phyloP scores from a whole-genome alignment of 2,329 filamentous ascomycete species.

The Penicillium vulpinum region DNA sequence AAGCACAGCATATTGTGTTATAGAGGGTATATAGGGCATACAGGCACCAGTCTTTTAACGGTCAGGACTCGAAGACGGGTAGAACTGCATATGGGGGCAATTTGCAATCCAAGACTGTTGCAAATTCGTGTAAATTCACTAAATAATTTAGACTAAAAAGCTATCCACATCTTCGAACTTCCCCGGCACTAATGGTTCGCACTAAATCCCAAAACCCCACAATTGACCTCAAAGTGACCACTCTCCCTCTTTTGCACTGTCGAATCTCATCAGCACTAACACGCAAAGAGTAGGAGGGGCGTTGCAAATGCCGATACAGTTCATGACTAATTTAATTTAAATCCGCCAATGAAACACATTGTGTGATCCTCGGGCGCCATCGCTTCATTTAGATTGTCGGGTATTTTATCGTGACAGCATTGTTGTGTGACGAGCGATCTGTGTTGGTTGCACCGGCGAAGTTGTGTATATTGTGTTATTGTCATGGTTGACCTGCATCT shows the following conservation, averaged over 20 bases:
- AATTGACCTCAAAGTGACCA: not conserved
- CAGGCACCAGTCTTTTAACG: no score
- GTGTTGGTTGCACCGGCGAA: not conserved
- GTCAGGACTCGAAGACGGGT: no score
- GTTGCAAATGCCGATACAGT: not conserved
- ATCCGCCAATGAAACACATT: not conserved
- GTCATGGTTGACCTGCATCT: not conserved
- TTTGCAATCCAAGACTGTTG: no score
- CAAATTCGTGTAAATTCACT: no score
- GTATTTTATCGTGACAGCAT: not conserved
- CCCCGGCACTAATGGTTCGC: conserved; percentile 1
- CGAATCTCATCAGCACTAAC: conserved; percentile 4
- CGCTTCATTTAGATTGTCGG: not conserved
- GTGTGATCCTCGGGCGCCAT: not conserved
- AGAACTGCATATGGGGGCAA: no score
- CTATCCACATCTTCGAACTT: not conserved
- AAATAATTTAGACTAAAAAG: no score
- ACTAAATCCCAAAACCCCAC: not conserved
- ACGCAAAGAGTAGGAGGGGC: conserved; percentile 1
- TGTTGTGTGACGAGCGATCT: not conserved
- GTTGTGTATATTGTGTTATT: not conserved
- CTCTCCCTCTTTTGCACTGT: not conserved
- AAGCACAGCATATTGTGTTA: no score
- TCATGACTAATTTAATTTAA: not conserved
- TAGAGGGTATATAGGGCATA: no score